Percentiles rank a stretch among this genome's conserved stretches.
Conservation (phyloP, 441 rosid genomes). For the Pelargonium australe region DNA sequence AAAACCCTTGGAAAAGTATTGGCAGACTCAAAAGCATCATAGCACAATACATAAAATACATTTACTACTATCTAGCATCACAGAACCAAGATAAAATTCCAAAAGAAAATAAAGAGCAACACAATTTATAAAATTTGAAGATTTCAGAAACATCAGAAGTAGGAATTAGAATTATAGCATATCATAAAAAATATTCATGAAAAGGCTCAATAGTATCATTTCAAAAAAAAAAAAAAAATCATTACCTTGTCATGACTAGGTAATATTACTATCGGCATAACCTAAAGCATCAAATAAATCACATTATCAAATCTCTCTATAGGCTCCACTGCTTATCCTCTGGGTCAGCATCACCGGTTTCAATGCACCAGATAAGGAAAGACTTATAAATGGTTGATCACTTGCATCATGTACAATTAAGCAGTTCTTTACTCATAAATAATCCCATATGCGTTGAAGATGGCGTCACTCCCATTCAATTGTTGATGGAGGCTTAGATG, state of each 20-base stretch:
- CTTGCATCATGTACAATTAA: conserved; percentile 13
- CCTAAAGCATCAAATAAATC: conserved; percentile 18
- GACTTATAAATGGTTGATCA: conserved; percentile 3
- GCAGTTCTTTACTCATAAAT: conserved; percentile 11
- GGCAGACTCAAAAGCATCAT: neutral
- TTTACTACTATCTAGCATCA: neutral
- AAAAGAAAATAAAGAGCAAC: neutral
- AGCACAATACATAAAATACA: neutral
- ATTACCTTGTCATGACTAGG: conserved; percentile 11
- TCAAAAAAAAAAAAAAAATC: conserved; percentile 5
- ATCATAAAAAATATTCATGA: neutral
- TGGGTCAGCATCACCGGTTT: conserved; percentile 2
- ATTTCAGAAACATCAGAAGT: neutral
- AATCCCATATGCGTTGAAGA: conserved; percentile 12
- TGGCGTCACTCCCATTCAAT: conserved; percentile 80
- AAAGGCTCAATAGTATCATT: neutral
- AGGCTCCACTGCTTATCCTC: conserved; percentile 9
- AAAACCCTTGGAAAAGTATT: neutral
- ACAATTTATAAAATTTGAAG: neutral
- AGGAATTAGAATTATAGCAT: neutral
- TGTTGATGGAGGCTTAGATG: conserved; percentile 95
- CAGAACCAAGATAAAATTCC: neutral
- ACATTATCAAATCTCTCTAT: conserved; percentile 14
- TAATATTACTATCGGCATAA: conserved; percentile 16
- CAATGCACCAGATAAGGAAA: neutral